Conservation (phyloP, 129 eudicot genomes). For the Ambrosia artemisiifolia region DNA sequence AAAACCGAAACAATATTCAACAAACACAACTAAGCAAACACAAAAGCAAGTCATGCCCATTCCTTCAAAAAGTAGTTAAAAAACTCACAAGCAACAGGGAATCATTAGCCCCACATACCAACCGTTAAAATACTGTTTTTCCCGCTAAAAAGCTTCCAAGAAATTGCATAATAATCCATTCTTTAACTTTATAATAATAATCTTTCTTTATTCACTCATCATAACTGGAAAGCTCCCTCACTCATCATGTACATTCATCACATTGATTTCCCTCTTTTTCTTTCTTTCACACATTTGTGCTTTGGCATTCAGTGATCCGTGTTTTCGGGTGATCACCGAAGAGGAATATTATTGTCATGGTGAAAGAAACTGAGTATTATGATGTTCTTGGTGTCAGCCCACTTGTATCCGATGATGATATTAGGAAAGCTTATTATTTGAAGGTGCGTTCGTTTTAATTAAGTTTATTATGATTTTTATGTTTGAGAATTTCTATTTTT, state of each 20-base stretch:
- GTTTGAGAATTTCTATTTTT: neutral
- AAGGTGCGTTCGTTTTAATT: constrained; percentile 41
- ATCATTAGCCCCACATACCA: constrained; percentile 58
- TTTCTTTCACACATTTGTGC: constrained; percentile 14
- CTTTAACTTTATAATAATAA: constrained; percentile 20
- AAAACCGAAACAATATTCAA: too few relatives aligned
- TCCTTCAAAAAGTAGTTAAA: constrained; percentile 28
- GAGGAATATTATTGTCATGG: constrained; percentile 40
- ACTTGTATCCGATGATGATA: constrained; percentile 76
- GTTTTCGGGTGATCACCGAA: neutral
- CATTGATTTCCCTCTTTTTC: neutral
- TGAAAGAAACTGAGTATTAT: constrained; percentile 88
- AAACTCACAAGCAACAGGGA: neutral
- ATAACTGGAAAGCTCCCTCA: constrained; percentile 57
- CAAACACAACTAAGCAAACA: too few relatives aligned
- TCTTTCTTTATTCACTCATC: constrained; percentile 32
- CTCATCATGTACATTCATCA: neutral
- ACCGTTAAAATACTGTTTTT: constrained; percentile 66
- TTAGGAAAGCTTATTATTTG: constrained; percentile 90
- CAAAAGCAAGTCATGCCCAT: constrained; percentile 23
- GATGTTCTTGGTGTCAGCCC: constrained; percentile 77
- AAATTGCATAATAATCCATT: constrained; percentile 15
- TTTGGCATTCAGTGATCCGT: constrained; percentile 10
- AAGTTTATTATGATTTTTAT: neutral
- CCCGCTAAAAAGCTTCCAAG: constrained; percentile 66